Evolutionary conservation across 257 asterid species (phyloP), one percentile per base, ranked within the genome.

Genomic region (Salvia rosmarinus): DNA sequence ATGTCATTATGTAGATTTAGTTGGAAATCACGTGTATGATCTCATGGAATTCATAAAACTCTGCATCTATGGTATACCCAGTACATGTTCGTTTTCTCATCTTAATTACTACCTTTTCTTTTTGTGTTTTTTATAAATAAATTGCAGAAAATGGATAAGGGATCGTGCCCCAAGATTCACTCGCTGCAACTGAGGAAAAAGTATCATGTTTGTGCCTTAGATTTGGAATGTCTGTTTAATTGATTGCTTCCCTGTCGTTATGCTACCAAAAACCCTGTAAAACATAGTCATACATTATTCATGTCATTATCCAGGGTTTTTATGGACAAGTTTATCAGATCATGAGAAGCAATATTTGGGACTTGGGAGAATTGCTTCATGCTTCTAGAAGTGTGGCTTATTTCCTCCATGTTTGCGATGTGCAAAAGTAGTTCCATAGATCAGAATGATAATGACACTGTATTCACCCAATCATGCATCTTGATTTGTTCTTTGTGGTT

Each of bases 121-220:
- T 11, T 30, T 8, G 51, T 40, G 0, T 3, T 14, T 6, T n/a
- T 43, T 43, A 9, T 43, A 9, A 20, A 52, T 52, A 4, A 20
- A 75, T 62, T 84, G 84, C 85, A 91, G 98, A 91, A 91, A 87
- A 91, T 91, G 93, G 96, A 91, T 67, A 83, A 85, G 86, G 98
- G 98, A 21, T 94, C 95, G 3, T 91, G 98, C 85, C 95, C 96
- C 5, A 91, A 91, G 89, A 86, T 89, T 79, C 98, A 91, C 52
- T 91, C 96, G 0, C 77, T 91, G 90, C 98, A 83, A 80, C 94
- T 91, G 74, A 86, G n/a, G n/a, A n/a, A n/a, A n/a, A n/a, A n/a
- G n/a, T n/a, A n/a, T n/a, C n/a, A n/a, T n/a, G n/a, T n/a, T n/a
- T n/a, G 9, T 58, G 28, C 10, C 0, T 19, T 20, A n/a, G 2